These are phyloP conservation scores for Alternaria hordeiaustralica DNA, from an alignment of 2,329 filamentous ascomycete genomes.

Conservation along the genomic window DNA sequence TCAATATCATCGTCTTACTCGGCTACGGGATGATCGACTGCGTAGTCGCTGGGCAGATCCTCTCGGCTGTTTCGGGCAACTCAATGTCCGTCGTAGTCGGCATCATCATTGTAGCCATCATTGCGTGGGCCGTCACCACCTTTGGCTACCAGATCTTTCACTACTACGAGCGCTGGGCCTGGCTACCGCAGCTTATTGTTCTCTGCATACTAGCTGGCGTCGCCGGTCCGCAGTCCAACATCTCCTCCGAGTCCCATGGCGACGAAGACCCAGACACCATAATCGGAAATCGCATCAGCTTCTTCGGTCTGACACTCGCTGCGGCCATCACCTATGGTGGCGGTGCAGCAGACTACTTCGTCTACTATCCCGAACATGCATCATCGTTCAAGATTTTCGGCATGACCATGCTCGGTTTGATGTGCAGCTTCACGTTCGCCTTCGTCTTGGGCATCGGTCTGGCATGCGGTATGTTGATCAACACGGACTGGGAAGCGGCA, in stretches of 20 bases:
- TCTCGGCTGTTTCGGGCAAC: constrained; percentile 68
- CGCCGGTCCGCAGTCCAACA: constrained; percentile 66
- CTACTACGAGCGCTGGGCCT: constrained; percentile 71
- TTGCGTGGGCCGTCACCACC: constrained; percentile 68
- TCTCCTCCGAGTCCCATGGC: constrained; percentile 58
- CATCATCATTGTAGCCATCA: constrained; percentile 68
- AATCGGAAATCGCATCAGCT: constrained; percentile 67
- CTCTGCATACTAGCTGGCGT: constrained; percentile 68
- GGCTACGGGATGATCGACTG: constrained; percentile 69
- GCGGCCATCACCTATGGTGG: constrained; percentile 69
- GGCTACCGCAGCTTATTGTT: constrained; percentile 68
- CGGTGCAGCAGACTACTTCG: constrained; percentile 70
- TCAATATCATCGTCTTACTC: constrained; percentile 68
- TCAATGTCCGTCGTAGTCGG: constrained; percentile 69
- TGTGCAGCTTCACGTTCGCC: constrained; percentile 65
- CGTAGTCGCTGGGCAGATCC: constrained; percentile 71
- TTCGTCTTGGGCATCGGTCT: constrained; percentile 69
- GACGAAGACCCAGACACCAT: constrained; percentile 56
- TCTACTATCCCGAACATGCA: constrained; percentile 66
- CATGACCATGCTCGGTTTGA: constrained; percentile 64
- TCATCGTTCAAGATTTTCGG: constrained; percentile 61
- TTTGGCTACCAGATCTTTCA: constrained; percentile 74
- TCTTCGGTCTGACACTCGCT: constrained; percentile 72
- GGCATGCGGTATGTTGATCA: constrained; percentile 61
- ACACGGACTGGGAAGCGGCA: constrained; percentile 63